Evolutionary conservation across 1,284 basidiomycete species (phyloP).

Genomic region (Chiua sp.): DNA sequence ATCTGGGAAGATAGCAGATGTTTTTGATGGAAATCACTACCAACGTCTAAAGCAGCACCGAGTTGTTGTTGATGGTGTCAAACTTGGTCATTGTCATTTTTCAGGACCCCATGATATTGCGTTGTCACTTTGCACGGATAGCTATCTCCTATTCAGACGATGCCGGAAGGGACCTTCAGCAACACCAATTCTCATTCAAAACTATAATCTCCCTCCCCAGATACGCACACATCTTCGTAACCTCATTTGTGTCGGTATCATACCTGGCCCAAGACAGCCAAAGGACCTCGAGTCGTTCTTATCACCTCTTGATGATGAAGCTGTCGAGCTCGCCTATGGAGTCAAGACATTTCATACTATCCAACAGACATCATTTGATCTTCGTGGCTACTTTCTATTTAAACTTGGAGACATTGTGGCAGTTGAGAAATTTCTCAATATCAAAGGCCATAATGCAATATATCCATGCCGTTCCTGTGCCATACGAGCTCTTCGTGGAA

Average conservation of each 20-base stretch:
- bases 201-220: no score
- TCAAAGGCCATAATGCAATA: neutral
- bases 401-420: neutral
- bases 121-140: constrained; percentile 35
- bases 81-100: constrained; percentile 32
- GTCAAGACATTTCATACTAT: no score
- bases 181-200: neutral
- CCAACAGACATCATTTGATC: neutral
- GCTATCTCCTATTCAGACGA: constrained; percentile 34
- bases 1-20: constrained; percentile 25
- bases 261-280: no score
- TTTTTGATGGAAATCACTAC: constrained; percentile 19
- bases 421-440: neutral
- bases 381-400: neutral
- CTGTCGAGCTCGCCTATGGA: no score
- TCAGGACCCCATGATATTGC: constrained; percentile 36
- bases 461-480: neutral
- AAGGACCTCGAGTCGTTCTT: no score
- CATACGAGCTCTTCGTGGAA: neutral
- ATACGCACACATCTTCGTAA: no score
- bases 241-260: no score
- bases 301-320: no score
- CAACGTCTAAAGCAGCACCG: constrained; percentile 12
- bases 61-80: constrained; percentile 30
- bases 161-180: neutral